These are phyloP conservation scores for Quercus robur DNA, from an alignment of 306 rosid species.

Conservation along the genomic window DNA sequence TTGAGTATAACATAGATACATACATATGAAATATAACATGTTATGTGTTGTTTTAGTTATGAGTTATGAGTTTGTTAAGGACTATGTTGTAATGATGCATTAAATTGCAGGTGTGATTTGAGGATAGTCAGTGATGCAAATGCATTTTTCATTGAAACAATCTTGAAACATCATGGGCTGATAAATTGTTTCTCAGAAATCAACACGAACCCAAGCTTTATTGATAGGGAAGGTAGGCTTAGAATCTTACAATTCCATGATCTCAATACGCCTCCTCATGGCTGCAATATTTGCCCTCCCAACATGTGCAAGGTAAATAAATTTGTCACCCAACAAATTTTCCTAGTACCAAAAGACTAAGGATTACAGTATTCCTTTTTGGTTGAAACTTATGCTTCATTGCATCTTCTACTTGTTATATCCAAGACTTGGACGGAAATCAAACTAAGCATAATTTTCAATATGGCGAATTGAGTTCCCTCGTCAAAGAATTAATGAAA, in stretches of 20 bases:
- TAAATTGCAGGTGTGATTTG: conserved; percentile 52
- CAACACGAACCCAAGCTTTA: conserved; percentile 48
- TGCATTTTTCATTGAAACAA: conserved; percentile 53
- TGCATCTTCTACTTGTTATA: too few species aligned
- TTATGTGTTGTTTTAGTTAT: neutral
- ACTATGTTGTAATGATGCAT: neutral
- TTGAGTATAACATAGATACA: too few species aligned
- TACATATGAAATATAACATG: neutral
- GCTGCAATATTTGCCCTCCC: conserved; percentile 64
- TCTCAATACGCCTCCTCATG: conserved; percentile 52
- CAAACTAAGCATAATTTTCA: too few species aligned
- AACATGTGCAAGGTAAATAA: conserved; percentile 68
- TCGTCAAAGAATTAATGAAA: too few species aligned
- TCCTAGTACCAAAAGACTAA: too few species aligned
- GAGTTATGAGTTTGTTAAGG: neutral
- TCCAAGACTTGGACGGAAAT: too few species aligned
- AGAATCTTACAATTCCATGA: conserved; percentile 60
- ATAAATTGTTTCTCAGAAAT: conserved; percentile 48
- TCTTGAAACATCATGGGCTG: conserved; percentile 52
- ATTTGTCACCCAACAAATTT: neutral
- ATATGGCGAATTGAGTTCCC: too few species aligned
- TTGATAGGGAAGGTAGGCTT: conserved; percentile 53
- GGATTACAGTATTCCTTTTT: too few species aligned
- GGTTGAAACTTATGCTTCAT: too few species aligned
- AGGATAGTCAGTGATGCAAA: conserved; percentile 68